These are phyloP conservation scores for Luvunga scandens DNA, from an alignment of 345 rosid genomes.

Conservation along the genomic window DNA sequence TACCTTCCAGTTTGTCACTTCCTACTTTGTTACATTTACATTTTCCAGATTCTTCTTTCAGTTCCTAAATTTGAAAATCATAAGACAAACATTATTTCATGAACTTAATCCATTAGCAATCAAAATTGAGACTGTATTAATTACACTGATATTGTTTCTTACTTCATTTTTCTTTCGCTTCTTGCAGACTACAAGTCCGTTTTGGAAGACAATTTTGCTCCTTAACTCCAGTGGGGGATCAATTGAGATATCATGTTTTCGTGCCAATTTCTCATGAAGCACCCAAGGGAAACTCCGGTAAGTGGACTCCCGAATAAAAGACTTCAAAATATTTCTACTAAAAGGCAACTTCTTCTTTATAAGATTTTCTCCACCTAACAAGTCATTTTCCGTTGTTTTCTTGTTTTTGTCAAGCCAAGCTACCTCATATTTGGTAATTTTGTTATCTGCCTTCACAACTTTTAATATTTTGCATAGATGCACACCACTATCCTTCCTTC, in stretches of 20 bases:
- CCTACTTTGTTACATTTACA: slow-evolving; percentile 61
- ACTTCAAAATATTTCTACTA: slow-evolving; percentile 78
- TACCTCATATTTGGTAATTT: slow-evolving; percentile 52
- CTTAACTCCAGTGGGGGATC: slow-evolving; percentile 65
- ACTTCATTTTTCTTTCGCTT: slow-evolving; percentile 48
- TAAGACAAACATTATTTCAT: slow-evolving; percentile 15
- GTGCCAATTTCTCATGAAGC: slow-evolving; percentile 65
- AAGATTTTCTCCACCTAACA: slow-evolving; percentile 59
- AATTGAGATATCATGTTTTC: slow-evolving; percentile 59
- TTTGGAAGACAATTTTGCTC: slow-evolving; percentile 47
- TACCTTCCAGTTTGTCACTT: slow-evolving; percentile 36
- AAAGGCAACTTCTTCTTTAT: slow-evolving; percentile 65
- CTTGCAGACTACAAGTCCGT: slow-evolving; percentile 60
- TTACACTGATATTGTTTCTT: slow-evolving; percentile 29
- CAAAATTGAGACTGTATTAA: neutral
- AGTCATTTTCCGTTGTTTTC: slow-evolving; percentile 42
- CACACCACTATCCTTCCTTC: slow-evolving; percentile 48
- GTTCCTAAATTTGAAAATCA: slow-evolving; percentile 42
- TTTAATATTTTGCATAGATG: slow-evolving; percentile 66
- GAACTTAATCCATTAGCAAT: neutral
- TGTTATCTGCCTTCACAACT: slow-evolving; percentile 37
- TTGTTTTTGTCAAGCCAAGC: slow-evolving; percentile 66
- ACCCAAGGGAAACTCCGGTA: slow-evolving; percentile 86
- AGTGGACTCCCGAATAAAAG: slow-evolving; percentile 90
- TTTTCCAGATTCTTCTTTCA: slow-evolving; percentile 40